Conservation (phyloP, 352 stramenopile species). For the Pythium graminicola region DNA sequence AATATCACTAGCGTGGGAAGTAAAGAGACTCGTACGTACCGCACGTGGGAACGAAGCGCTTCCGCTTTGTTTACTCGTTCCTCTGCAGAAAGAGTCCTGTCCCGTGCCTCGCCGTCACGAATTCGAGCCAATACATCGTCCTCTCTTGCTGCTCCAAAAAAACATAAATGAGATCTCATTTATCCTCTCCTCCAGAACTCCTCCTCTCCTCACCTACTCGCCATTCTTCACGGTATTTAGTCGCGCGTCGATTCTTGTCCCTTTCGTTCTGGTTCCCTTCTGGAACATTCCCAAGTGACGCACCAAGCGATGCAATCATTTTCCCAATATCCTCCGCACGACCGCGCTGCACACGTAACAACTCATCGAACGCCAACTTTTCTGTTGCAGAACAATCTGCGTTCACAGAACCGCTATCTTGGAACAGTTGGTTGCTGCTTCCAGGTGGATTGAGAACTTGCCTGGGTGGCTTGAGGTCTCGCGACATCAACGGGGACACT, state of each 20-base stretch:
- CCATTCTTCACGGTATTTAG: conserved; percentile 37
- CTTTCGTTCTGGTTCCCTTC: not conserved
- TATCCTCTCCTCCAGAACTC: not conserved
- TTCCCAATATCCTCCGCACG: conserved; percentile 28
- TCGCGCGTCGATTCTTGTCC: conserved; percentile 8
- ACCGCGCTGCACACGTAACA: conserved; percentile 29
- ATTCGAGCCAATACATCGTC: conserved; percentile 23
- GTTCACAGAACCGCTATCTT: not conserved
- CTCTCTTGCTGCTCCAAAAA: conserved; percentile 18
- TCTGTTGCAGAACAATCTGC: conserved; percentile 9
- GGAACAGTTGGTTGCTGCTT: not conserved
- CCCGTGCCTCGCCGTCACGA: not conserved
- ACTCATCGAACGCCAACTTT: conserved; percentile 34
- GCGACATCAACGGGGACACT: not conserved
- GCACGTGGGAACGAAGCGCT: conserved; percentile 2
- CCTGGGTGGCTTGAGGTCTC: not conserved
- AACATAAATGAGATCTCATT: conserved; percentile 1
- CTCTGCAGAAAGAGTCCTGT: not conserved
- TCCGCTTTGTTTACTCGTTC: not conserved
- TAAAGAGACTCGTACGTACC: not conserved
- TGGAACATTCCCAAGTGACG: not conserved
- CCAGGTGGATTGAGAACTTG: not conserved
- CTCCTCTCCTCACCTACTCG: conserved; percentile 12
- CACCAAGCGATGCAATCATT: conserved; percentile 14
- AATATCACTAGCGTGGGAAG: not conserved